Base-by-base conservation (phyloP, 1,284 basidiomycete species). In the Microbotryomycetes sp. region DNA sequence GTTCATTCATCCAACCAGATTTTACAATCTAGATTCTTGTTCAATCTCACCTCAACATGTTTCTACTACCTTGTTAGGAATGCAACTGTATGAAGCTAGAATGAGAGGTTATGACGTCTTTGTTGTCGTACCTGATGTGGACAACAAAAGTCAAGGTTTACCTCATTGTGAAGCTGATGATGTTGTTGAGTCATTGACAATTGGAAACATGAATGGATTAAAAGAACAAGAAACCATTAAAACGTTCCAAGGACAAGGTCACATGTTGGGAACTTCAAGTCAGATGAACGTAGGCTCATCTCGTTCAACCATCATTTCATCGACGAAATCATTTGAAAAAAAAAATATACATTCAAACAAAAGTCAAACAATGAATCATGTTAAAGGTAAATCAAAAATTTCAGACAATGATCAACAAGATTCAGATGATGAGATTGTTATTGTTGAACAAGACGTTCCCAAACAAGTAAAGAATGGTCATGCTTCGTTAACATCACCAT, bases 91-190 rank as follows among this genome's bases (percentile, higher is more conserved):
- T 59, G 89, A 94, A 76, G 88, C 90, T 16, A 92, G 94, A 75
- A 74, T 81, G 32, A 87, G 92, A 89, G 92, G 92, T 0, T 96
- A 94, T 76, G 92, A 89, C 22, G 86, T 92, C 25, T 96, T 96
- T 70, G 88, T 80, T 4, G 84, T 94, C 26, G 25, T 70, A 4
- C 61, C 68, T 25, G 19, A 1, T 78, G 82, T 46, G 29, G 58
- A 56, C 4, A 36, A 56, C 14, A 84, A 83, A 65, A 73, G 75
- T 5, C 80, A 87, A 68, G 56, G 56, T 78, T 81, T 12, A 69
- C 66, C 51, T 6, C 62, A 64, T 16, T 70, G 31, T 79, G 80
- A 29, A 77, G 86, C 84, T 9, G 86, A 88, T 70, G 79, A 82
- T 30, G 36, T 42, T 42, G 36, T 42, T 42, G 19, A 19, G 19